phyloP scores from a whole-genome alignment of 768 basidiomycete species.

The Clitopilus passeckerianus region DNA sequence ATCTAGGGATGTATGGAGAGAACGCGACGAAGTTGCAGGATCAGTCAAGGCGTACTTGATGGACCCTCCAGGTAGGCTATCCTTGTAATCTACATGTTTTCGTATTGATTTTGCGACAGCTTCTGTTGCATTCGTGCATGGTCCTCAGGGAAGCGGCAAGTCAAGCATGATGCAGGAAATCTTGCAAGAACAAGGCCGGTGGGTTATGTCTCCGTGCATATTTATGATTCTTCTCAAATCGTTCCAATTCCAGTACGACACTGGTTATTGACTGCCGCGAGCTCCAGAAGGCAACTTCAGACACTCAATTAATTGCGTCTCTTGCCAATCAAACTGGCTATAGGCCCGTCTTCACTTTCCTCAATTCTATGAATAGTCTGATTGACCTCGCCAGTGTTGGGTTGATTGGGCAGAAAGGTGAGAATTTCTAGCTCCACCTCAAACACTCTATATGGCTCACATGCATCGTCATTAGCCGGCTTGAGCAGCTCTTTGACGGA shows the following conservation, averaged over 20 bases:
- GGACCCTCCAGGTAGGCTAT: slow-evolving; percentile 65
- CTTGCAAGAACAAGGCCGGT: slow-evolving; percentile 52
- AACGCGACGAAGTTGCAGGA: slow-evolving; percentile 72
- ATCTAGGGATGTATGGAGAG: slow-evolving; percentile 67
- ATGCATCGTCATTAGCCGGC: slow-evolving; percentile 52
- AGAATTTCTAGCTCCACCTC: not conserved
- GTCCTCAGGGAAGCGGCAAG: slow-evolving; percentile 84
- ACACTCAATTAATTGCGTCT: slow-evolving; percentile 57
- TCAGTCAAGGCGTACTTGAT: slow-evolving; percentile 66
- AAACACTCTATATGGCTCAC: not conserved
- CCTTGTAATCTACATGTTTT: too few species aligned
- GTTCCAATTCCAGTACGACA: slow-evolving; percentile 47
- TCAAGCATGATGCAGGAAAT: slow-evolving; percentile 49
- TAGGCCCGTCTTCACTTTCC: slow-evolving; percentile 83
- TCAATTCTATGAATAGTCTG: slow-evolving; percentile 74
- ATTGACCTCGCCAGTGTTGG: slow-evolving; percentile 92
- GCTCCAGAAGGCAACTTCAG: slow-evolving; percentile 65
- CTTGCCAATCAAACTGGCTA: slow-evolving; percentile 86
- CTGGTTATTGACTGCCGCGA: slow-evolving; percentile 83
- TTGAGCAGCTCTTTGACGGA: slow-evolving; percentile 74
- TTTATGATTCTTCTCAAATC: not conserved
- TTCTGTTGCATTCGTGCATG: slow-evolving; percentile 76
- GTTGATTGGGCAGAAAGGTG: slow-evolving; percentile 93
- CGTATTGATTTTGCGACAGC: slow-evolving; percentile 28
- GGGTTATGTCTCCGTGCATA: slow-evolving; percentile 8